Base-by-base conservation (phyloP, 2,329 filamentous ascomycete species). In the Ophiostoma triangulosporum region DNA sequence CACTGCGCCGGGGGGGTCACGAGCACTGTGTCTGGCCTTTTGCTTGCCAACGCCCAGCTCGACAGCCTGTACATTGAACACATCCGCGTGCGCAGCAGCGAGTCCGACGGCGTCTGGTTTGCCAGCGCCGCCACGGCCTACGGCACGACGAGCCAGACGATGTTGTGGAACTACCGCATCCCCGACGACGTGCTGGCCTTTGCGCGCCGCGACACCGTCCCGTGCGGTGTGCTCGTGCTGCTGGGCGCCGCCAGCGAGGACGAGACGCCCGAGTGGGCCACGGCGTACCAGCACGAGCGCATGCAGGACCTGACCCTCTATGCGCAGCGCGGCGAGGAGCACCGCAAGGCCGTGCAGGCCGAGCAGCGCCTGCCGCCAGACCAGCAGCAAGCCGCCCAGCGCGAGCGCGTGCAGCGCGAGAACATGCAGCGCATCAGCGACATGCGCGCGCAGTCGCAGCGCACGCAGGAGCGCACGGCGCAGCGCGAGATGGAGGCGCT, bases 161-260 rank as follows among this genome's bases (percentile, higher is more conserved):
- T 80, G 9, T 67, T 82, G 3, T 82, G 78, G 78, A 77, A 75
- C 61, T 81, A 79, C 65, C 71, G 72, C 54, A 78, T 81, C 48
- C 76, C 78, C 0, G 69, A 74, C 20, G 69, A 72, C 3, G 64
- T 81, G 4, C 60, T 80, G 1, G 57, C 66, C 1, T 77, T 82
- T 55, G 65, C 75, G 2, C 69, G 73, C 8, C 70, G 69, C 29
- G 72, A 74, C 17, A 74, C 74, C 0, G 71, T 83, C 1, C 78
- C 78, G 0, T 81, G 78, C 60, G 79, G 78, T 31, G 68, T 81
- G 27, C 68, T 82, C 27, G 77, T 79, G n/a, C 61, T 81, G 20
- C 63, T 82, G 0, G 68, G 65, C 20, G 60, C 77, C 3, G 70
- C 77, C 4, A 69, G 73, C 50, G 70, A 74, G 57, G 67, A 68